phyloP scores from a whole-genome alignment of 768 basidiomycete genomes.

The Xerocomus spinulosus region DNA sequence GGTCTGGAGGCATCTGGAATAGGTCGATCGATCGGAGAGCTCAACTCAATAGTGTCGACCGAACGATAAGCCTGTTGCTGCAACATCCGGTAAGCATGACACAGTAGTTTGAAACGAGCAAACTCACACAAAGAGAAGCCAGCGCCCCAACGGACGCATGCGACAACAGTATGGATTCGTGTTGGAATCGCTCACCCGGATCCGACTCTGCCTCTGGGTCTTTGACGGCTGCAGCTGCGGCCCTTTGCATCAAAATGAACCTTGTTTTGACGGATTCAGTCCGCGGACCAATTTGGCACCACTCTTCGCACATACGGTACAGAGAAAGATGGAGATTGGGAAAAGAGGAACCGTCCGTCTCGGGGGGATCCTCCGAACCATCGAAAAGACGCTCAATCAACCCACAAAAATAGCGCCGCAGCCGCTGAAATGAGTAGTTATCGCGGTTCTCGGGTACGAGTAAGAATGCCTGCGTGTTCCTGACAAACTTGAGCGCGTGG shows the following conservation, averaged over 20 bases:
- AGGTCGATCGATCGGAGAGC: conserved; percentile 60
- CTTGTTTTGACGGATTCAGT: conserved; percentile 69
- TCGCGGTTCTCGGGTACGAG: conserved; percentile 66
- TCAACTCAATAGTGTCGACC: conserved; percentile 46
- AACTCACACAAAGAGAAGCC: conserved; percentile 81
- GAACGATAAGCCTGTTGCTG: conserved; percentile 80
- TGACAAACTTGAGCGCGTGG: conserved; percentile 82
- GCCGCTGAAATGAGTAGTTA: conserved; percentile 68
- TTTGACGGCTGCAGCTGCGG: conserved; percentile 50
- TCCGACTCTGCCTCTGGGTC: conserved; percentile 50
- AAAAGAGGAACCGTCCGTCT: conserved; percentile 74
- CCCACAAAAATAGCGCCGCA: conserved; percentile 89
- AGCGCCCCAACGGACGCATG: conserved; percentile 83
- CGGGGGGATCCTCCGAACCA: conserved; percentile 61
- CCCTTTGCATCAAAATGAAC: conserved; percentile 65
- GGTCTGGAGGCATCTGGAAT: conserved; percentile 49
- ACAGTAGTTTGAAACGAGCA: not conserved
- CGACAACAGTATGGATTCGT: conserved; percentile 69
- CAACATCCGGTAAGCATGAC: not conserved
- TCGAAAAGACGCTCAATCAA: conserved; percentile 84
- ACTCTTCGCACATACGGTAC: conserved; percentile 86
- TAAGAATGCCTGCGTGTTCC: conserved; percentile 77
- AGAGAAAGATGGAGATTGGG: conserved; percentile 71
- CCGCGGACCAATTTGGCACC: conserved; percentile 83
- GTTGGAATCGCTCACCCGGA: conserved; percentile 55